Percentiles rank a stretch among this genome's conserved stretches.
These are phyloP conservation scores for Hypoxylon sp. DNA, from an alignment of 2,329 filamentous ascomycete genomes.

Conservation along the genomic window DNA sequence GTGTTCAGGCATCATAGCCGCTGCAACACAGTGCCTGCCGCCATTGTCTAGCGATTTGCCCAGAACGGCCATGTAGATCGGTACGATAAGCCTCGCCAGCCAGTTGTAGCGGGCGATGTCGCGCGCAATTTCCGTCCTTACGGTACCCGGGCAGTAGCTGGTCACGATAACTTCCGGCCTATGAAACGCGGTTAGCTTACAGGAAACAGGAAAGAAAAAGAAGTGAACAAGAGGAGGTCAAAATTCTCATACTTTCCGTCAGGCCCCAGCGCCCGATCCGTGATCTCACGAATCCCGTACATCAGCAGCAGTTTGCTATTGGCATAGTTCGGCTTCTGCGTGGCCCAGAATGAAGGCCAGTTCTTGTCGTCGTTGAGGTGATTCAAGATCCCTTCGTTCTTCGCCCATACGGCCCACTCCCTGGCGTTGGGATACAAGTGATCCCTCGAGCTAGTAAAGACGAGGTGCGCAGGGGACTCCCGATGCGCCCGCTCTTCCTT, in stretches of 20 bases:
- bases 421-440: not conserved
- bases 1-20: not conserved
- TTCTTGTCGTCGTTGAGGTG: not conserved
- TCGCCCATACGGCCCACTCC: not conserved
- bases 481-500: not conserved
- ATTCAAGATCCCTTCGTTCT: not conserved
- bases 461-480: not conserved
- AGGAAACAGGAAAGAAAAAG: not conserved
- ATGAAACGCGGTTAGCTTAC: not conserved
- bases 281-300: not conserved
- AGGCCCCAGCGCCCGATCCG: not conserved
- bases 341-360: not conserved
- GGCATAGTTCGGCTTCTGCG: not conserved
- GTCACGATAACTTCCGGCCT: not conserved
- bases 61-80: not conserved
- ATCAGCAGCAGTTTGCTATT: not conserved
- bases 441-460: not conserved
- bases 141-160: not conserved
- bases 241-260: not conserved
- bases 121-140: slow-evolving; percentile 2
- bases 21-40: not conserved
- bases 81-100: not conserved
- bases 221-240: not conserved
- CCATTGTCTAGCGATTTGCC: not conserved
- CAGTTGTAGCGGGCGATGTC: not conserved